Evolutionary conservation across 345 rosid genomes (phyloP), one percentile per base, ranked within the genome.

Genomic region (Anastatica hierochuntica): DNA sequence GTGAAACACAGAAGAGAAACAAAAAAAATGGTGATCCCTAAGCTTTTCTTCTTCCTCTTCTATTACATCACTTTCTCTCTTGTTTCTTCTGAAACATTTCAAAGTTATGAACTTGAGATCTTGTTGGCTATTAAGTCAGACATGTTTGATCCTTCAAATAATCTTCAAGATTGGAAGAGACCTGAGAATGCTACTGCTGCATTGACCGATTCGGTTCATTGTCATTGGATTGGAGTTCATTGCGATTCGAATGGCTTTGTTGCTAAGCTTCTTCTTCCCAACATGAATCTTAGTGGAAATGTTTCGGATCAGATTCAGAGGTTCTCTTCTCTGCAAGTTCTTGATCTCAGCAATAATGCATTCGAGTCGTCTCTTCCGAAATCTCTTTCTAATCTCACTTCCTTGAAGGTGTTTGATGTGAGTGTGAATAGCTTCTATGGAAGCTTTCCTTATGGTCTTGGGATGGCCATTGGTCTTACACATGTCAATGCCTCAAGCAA

Each of bases 401-500:
- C 79, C 19, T 63, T 84, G 70, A 65, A 65, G 69, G 60, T 63
- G 58, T 42, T 86, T 14, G 90, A 90, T 67, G 71, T 82, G 3
- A 84, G 98, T 68, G 79, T 66, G 56, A 90, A 87, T 62, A 71
- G 72, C 69, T 80, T 90, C 69, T 61, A 63, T 34, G 98, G 95
- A 31, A 58, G 46, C 58, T 87, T 90, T 29, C 98, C 96, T 10
- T 17, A 39, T 12, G 98, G 96, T n/a, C 76, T 90, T 10, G 95
- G 98, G 4, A 72, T 46, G 71, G 87, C 78, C 11, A 53, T 67
- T 3, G 81, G 78, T 30, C 76, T 90, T 58, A 77, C 76, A 43
- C 73, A 62, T 47, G 77, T 90, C 54, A 90, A 84, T 43, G 96
- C 82, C 1, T 90, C 96, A 2, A 79, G 87, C 77, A 90, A 90